Base-by-base conservation (phyloP, 257 asterid species). In the Anisodus acutangulus region DNA sequence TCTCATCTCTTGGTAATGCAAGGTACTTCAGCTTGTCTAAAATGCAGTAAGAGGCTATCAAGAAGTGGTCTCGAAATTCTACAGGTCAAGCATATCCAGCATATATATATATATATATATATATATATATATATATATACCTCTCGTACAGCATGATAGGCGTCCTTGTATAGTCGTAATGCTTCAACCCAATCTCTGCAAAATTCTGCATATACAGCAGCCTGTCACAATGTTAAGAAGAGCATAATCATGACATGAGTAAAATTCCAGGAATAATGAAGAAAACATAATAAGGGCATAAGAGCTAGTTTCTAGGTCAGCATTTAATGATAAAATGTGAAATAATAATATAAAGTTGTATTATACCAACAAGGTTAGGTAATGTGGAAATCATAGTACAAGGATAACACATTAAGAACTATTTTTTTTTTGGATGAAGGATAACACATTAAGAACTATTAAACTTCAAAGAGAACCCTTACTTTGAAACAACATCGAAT, bases 161-260 rank as follows among this genome's bases (percentile, higher is more conserved):
- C 97, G 88, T 97, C 99, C 88, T 95, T 97, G 59, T 97, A 97
- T 57, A 90, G 84, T 91, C 91, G 94, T 83, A 93, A 91, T 89
- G 97, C 98, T 90, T 97, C 99, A 81, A 76, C 89, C 99, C 99
- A 97, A 87, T 97, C 99, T 88, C 98, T 90, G 59, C 98, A 93
- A 85, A 95, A 97, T 86, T 97, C 99, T 88, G 98, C 97, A 92
- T 92, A 95, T 85, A 93, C 93, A 91, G 97, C 99, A 90, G 92
- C 99, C 99, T 97, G 90, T 94, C 85, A 89, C 88, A 89, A 87
- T 88, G 90, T 87, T 88, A 83, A 87, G 89, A 88, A 86, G 82
- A 91, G 91, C 87, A 43, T 86, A 86, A 47, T 80, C 85, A 89
- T 85, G 86, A 89, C 89, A 87, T 79, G 82, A 16, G 80, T 60